A percentile compares a stretch with the other conserved stretches of the same genome.
These are phyloP conservation scores for Neopestalotiopsis rosae DNA, from an alignment of 2,329 filamentous ascomycete species.

Conservation along the genomic window DNA sequence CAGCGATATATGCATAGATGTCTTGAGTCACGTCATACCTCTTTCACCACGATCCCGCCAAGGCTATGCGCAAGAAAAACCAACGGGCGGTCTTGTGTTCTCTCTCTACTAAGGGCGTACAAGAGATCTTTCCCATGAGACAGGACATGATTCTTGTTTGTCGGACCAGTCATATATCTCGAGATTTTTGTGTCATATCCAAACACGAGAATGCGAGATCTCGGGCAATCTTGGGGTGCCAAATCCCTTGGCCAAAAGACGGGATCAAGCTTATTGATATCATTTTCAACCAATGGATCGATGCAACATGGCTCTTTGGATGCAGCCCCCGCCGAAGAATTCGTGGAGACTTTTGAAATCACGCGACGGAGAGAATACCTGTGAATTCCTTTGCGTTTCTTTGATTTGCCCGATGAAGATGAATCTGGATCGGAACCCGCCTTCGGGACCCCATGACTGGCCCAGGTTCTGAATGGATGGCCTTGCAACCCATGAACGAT, in stretches of 20 bases:
- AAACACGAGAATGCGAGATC: conserved; percentile 3
- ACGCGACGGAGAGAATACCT: too few relatives aligned
- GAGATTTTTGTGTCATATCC: conserved; percentile 14
- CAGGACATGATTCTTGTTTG: not conserved
- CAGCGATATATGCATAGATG: too few relatives aligned
- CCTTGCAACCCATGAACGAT: conserved; percentile 15
- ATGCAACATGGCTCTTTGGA: too few relatives aligned
- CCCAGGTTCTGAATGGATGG: conserved; percentile 13
- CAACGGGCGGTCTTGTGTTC: not conserved
- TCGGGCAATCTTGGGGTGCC: not conserved
- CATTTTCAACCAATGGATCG: too few relatives aligned
- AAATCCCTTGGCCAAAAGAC: conserved; percentile 11
- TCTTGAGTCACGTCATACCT: too few relatives aligned
- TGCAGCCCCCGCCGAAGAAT: too few relatives aligned
- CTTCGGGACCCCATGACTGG: too few relatives aligned
- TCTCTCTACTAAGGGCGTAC: not conserved
- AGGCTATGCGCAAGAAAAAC: not conserved
- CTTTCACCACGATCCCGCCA: conserved; percentile 2
- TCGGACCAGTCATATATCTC: not conserved
- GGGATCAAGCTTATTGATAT: too few relatives aligned
- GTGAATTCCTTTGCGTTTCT: too few relatives aligned
- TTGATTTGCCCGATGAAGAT: too few relatives aligned
- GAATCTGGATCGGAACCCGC: too few relatives aligned
- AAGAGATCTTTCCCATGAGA: conserved; percentile 6
- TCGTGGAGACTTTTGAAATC: too few relatives aligned